A percentile compares a stretch with the other conserved stretches of the same genome.
Evolutionary conservation across 495 filamentous ascomycete genomes (phyloP).

Genomic region (Penicillium subrubescens): DNA sequence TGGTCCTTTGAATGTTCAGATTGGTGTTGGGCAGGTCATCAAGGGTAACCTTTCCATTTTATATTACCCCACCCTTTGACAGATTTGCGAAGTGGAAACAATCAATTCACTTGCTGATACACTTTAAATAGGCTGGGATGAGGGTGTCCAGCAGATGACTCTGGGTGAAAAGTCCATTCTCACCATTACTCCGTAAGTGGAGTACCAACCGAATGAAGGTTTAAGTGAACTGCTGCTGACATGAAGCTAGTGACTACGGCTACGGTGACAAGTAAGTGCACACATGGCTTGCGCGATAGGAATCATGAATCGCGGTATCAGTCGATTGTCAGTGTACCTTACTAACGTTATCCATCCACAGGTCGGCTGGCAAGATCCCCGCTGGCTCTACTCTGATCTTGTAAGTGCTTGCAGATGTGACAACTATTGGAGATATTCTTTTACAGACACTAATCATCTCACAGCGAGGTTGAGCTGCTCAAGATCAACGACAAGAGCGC

Average conservation of each 20-base stretch:
- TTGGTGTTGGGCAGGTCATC: conserved; percentile 79
- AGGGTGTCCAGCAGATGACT: conserved; percentile 77
- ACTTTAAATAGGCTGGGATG: conserved; percentile 71
- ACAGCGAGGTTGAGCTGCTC: conserved; percentile 49
- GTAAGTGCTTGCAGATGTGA: conserved; percentile 37
- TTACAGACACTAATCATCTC: conserved; percentile 13
- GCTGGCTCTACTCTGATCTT: conserved; percentile 50
- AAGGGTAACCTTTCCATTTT: conserved; percentile 54
- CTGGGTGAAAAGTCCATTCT: conserved; percentile 80
- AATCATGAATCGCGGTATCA: neutral
- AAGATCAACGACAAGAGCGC: conserved; percentile 34
- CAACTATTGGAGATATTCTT: neutral
- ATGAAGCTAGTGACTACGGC: conserved; percentile 63
- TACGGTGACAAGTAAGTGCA: conserved; percentile 69
- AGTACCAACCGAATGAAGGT: neutral
- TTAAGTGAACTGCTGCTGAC: conserved; percentile 26
- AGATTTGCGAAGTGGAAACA: neutral
- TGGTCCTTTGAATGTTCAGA: conserved; percentile 64
- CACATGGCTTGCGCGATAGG: neutral
- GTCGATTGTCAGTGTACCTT: neutral
- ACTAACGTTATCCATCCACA: conserved; percentile 46
- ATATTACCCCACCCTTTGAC: neutral
- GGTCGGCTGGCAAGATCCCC: conserved; percentile 54
- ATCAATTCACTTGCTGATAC: conserved; percentile 6
- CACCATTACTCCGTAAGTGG: conserved; percentile 74